These are phyloP conservation scores for Rhizopogon rudus DNA, from an alignment of 768 basidiomycete genomes.

Conservation along the genomic window DNA sequence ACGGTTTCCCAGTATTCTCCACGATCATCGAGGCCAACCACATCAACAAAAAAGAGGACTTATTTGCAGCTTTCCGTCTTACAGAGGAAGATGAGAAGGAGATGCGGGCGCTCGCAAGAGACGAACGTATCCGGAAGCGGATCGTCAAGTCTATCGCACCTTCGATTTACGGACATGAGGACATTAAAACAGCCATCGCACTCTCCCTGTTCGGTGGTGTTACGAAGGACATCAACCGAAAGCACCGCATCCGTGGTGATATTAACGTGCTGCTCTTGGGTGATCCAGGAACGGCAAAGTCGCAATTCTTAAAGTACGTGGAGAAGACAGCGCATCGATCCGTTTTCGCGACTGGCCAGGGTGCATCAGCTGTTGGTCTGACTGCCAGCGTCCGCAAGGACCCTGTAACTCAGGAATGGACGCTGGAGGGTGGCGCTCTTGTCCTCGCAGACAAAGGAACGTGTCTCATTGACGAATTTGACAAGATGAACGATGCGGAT, in stretches of 20 bases:
- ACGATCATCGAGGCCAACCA: constrained; percentile 98
- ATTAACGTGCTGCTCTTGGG: constrained; percentile 96
- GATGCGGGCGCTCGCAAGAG: constrained; percentile 81
- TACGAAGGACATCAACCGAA: constrained; percentile 93
- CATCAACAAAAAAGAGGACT: constrained; percentile 97
- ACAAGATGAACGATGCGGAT: constrained; percentile 99
- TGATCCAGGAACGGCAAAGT: constrained; percentile 98
- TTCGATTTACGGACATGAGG: constrained; percentile 98
- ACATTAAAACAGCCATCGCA: constrained; percentile 97
- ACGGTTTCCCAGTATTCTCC: constrained; percentile 99
- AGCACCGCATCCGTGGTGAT: constrained; percentile 94
- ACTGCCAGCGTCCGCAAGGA: constrained; percentile 99
- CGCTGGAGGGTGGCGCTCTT: constrained; percentile 94
- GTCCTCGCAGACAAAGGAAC: constrained; percentile 99
- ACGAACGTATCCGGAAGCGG: constrained; percentile 93
- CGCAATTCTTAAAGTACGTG: constrained; percentile 97
- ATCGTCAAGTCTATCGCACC: constrained; percentile 99
- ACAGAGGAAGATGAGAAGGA: constrained; percentile 96
- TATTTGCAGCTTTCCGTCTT: constrained; percentile 96
- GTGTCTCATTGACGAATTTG: constrained; percentile 98
- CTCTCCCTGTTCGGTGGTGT: constrained; percentile 94
- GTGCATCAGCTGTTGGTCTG: constrained; percentile 96
- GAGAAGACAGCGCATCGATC: constrained; percentile 98
- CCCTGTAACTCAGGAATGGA: constrained; percentile 97
- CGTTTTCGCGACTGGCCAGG: constrained; percentile 97